Evolutionary conservation across 1,284 basidiomycete species (phyloP).

Genomic region (Irpex lacteus): DNA sequence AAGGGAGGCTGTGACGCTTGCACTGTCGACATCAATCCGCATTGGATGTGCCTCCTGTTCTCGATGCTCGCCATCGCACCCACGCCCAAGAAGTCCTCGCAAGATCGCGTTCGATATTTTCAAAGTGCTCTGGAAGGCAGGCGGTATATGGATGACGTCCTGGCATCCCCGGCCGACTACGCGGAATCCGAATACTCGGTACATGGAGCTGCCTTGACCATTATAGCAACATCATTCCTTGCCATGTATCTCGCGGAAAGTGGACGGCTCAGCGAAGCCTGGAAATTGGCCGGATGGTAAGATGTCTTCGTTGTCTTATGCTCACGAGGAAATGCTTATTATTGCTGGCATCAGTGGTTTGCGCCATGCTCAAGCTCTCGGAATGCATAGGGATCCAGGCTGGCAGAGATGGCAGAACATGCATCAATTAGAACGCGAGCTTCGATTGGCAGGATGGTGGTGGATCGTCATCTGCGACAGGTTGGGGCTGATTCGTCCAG

Average conservation of each 20-base stretch:
- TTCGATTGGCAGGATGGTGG: slow-evolving; percentile 49
- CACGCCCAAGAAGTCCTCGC: slow-evolving; percentile 13
- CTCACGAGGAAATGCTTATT: not conserved
- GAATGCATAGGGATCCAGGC: slow-evolving; percentile 49
- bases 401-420: slow-evolving; percentile 48
- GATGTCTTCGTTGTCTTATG: not conserved
- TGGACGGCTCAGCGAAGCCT: slow-evolving; percentile 49
- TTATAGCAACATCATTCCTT: slow-evolving; percentile 44
- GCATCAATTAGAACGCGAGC: slow-evolving; percentile 42
- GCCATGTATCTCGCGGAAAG: slow-evolving; percentile 44
- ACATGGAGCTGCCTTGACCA: slow-evolving; percentile 45
- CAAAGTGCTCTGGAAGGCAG: slow-evolving; percentile 42
- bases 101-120: slow-evolving; percentile 38
- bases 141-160: slow-evolving; percentile 44
- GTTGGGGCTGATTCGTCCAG: slow-evolving; percentile 27
- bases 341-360: slow-evolving; percentile 25
- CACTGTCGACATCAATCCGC: slow-evolving; percentile 38
- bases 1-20: slow-evolving; percentile 21
- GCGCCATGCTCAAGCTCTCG: slow-evolving; percentile 45
- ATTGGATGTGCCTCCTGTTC: slow-evolving; percentile 50
- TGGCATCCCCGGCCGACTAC: slow-evolving; percentile 36
- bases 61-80: slow-evolving; percentile 38
- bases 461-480: slow-evolving; percentile 44
- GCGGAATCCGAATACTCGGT: slow-evolving; percentile 39
- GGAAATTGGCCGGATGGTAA: slow-evolving; percentile 45